These are phyloP conservation scores for Saturnispora silvae DNA, from an alignment of 805 yeast genomes.

Conservation along the genomic window DNA sequence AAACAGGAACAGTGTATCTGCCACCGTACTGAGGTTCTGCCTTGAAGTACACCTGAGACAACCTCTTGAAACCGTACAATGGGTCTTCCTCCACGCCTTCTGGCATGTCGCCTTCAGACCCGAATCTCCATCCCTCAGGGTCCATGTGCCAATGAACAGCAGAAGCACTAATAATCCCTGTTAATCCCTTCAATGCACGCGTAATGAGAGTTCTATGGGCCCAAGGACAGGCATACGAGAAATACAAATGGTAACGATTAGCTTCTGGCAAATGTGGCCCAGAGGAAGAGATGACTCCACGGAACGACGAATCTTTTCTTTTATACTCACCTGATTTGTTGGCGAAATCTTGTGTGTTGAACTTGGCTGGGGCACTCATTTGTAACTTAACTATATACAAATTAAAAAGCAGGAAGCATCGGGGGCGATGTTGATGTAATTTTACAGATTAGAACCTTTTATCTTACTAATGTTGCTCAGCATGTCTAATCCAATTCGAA, in stretches of 20 bases:
- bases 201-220: slow-evolving; percentile 79
- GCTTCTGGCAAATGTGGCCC: slow-evolving; percentile 67
- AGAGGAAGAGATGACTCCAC: slow-evolving; percentile 46
- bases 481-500: slow-evolving; percentile 9
- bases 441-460: background rate
- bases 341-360: slow-evolving; percentile 32
- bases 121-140: slow-evolving; percentile 81
- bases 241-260: slow-evolving; percentile 78
- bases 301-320: slow-evolving; percentile 41
- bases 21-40: slow-evolving; percentile 70
- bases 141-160: slow-evolving; percentile 92
- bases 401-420: background rate
- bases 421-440: background rate
- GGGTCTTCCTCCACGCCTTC: slow-evolving; percentile 46
- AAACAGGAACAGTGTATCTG: slow-evolving; percentile 83
- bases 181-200: slow-evolving; percentile 62
- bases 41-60: slow-evolving; percentile 65
- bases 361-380: slow-evolving; percentile 1
- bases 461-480: background rate
- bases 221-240: slow-evolving; percentile 91
- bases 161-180: slow-evolving; percentile 50
- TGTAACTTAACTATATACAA: background rate
- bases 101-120: slow-evolving; percentile 33
- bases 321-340: slow-evolving; percentile 44
- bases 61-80: slow-evolving; percentile 44